Percentiles rank a stretch among this genome's conserved stretches.
phyloP scores from a whole-genome alignment of 352 stramenopile species.

The Globisporangium spinosum region DNA sequence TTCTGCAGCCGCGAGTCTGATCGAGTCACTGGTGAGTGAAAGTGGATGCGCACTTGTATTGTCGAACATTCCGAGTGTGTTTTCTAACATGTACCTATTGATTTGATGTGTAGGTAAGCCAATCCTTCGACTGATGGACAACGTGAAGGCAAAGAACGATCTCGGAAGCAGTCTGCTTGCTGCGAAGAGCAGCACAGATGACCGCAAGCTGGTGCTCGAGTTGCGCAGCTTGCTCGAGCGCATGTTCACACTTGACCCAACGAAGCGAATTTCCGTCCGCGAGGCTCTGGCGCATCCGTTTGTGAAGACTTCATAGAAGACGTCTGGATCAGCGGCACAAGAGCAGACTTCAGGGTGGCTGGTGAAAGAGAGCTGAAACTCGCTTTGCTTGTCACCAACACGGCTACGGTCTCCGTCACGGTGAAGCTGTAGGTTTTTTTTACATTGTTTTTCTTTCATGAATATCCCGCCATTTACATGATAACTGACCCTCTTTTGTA shows the following conservation, averaged over 20 bases:
- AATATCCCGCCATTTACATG: conserved; percentile 11
- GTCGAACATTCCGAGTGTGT: background rate
- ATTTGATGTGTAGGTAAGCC: conserved; percentile 42
- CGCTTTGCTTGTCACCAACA: background rate
- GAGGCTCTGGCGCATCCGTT: conserved; percentile 85
- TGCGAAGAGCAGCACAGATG: conserved; percentile 62
- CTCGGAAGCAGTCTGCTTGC: conserved; percentile 47
- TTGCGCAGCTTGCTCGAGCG: conserved; percentile 74
- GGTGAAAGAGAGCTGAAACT: background rate
- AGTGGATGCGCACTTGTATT: background rate
- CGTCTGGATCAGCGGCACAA: background rate
- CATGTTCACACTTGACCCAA: conserved; percentile 79
- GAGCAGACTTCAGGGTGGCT: background rate
- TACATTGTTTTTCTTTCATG: conserved; percentile 2
- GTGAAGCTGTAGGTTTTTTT: conserved; percentile 18
- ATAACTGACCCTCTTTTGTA: conserved; percentile 13
- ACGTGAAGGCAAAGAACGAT: conserved; percentile 60
- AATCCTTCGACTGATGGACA: conserved; percentile 68
- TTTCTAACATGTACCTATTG: conserved; percentile 2
- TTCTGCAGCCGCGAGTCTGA: conserved; percentile 83
- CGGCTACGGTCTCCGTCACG: background rate
- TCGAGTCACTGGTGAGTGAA: conserved; percentile 60
- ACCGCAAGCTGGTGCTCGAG: conserved; percentile 61
- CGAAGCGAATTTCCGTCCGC: conserved; percentile 67
- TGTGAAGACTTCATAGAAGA: conserved; percentile 32